phyloP scores from a whole-genome alignment of 139 green algal genomes.

The Penium margaritaceum region DNA sequence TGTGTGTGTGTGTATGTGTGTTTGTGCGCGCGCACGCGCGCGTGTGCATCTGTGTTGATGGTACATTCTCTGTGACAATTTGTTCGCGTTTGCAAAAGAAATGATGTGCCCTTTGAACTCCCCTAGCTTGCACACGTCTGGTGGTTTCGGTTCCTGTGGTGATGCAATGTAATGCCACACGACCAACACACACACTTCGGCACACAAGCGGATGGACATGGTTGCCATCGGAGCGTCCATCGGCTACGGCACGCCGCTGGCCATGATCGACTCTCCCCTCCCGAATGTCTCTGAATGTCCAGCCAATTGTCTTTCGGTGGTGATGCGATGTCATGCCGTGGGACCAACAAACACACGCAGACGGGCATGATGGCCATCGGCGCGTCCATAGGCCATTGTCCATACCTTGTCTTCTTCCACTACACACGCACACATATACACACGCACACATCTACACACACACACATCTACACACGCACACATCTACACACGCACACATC shows the following conservation, averaged over 20 bases:
- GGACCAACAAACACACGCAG: neutral
- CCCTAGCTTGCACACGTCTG: no score
- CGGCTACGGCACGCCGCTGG: conserved; percentile 47
- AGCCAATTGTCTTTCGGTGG: neutral
- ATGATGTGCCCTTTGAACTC: no score
- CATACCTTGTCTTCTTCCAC: conserved; percentile 29
- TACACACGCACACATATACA: no score
- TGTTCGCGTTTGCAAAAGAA: no score
- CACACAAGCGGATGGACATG: neutral
- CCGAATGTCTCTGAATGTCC: neutral
- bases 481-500: no score
- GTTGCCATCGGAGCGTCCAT: conserved; percentile 50
- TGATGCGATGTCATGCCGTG: neutral
- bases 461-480: no score
- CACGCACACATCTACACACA: no score
- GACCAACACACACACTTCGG: neutral
- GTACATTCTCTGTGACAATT: no score
- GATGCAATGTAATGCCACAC: neutral
- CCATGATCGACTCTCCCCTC: conserved; percentile 41
- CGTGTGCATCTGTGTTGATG: no score
- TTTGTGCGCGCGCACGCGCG: no score
- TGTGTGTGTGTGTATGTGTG: no score
- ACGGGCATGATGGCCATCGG: neutral
- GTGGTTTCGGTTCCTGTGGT: no score
- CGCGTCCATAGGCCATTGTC: neutral